Percentiles rank a stretch among this genome's conserved stretches.
Evolutionary conservation across 2,329 filamentous ascomycete species (phyloP).

Genomic region (Neocatenulostroma microsporum): DNA sequence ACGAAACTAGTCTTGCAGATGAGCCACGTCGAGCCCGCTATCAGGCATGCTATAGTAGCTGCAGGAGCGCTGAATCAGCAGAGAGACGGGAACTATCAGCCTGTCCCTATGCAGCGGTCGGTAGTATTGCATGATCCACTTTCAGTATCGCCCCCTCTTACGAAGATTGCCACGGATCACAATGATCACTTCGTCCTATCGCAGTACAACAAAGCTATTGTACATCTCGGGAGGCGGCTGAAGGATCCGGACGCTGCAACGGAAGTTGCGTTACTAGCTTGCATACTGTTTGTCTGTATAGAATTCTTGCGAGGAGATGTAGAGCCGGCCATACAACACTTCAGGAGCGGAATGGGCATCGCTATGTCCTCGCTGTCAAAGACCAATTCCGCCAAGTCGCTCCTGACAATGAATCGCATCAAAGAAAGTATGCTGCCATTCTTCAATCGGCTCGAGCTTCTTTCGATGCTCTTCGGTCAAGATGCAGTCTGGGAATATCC

Average conservation of each 20-base stretch:
- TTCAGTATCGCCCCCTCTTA: not conserved
- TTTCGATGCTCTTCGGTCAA: conserved; percentile 12
- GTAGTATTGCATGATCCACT: conserved; percentile 3
- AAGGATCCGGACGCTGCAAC: conserved; percentile 3
- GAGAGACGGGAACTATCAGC: conserved; percentile 4
- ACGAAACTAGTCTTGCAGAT: conserved; percentile 18
- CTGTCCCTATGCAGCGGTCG: not conserved
- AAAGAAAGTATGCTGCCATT: conserved; percentile 12
- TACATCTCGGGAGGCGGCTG: conserved; percentile 11
- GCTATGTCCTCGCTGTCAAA: conserved; percentile 8
- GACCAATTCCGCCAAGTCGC: conserved; percentile 1
- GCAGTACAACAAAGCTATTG: conserved; percentile 21
- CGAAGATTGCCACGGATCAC: conserved; percentile 2
- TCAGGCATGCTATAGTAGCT: conserved; percentile 21
- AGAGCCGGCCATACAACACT: conserved; percentile 17
- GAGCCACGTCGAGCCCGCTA: conserved; percentile 17
- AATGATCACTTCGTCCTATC: conserved; percentile 14
- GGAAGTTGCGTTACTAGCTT: conserved; percentile 20
- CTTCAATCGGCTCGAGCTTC: conserved; percentile 16
- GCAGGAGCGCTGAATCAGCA: conserved; percentile 17
- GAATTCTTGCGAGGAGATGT: conserved; percentile 21
- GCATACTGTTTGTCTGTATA: conserved; percentile 23
- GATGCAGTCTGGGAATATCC: conserved; percentile 9
- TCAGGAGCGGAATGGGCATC: conserved; percentile 18
- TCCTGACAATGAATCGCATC: conserved; percentile 4